Conservation (phyloP, 768 basidiomycete species). For the Serendipita sp. region DNA sequence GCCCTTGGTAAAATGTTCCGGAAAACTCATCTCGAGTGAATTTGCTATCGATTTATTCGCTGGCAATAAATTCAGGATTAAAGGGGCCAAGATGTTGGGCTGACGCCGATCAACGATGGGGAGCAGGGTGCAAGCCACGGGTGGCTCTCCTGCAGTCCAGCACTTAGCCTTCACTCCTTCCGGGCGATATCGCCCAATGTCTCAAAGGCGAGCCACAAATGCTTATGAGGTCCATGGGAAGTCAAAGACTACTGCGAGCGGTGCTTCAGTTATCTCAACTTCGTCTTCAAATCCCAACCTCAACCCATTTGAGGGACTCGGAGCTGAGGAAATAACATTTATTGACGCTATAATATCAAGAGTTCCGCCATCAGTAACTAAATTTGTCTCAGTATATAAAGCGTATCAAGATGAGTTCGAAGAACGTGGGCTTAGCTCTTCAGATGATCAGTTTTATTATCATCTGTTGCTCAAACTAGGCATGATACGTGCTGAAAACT, state of each 20-base stretch:
- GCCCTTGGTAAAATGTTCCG: no score
- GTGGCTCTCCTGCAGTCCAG: no score
- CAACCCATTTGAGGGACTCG: conserved; percentile 20
- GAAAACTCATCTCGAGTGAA: no score
- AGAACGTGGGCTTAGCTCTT: conserved; percentile 58
- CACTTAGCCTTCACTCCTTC: no score
- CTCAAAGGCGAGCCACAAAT: no score
- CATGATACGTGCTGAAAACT: conserved; percentile 60
- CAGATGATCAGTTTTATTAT: conserved; percentile 65
- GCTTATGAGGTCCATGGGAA: no score
- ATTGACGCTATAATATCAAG: conserved; percentile 59
- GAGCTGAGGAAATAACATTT: conserved; percentile 45
- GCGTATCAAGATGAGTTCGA: conserved; percentile 67
- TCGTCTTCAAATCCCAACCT: neutral
- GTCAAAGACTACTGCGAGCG: neutral
- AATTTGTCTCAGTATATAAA: conserved; percentile 68
- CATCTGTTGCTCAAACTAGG: conserved; percentile 69
- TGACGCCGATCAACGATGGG: no score
- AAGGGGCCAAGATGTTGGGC: no score
- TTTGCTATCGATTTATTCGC: no score
- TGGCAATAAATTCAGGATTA: no score
- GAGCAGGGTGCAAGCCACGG: no score
- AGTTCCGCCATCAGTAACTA: conserved; percentile 50
- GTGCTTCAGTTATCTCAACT: neutral
- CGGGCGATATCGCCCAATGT: no score